A percentile compares a stretch with the other conserved stretches of the same genome.
phyloP scores from a whole-genome alignment of 805 yeast species.

The Zygosaccharomyces pseudorouxii region DNA sequence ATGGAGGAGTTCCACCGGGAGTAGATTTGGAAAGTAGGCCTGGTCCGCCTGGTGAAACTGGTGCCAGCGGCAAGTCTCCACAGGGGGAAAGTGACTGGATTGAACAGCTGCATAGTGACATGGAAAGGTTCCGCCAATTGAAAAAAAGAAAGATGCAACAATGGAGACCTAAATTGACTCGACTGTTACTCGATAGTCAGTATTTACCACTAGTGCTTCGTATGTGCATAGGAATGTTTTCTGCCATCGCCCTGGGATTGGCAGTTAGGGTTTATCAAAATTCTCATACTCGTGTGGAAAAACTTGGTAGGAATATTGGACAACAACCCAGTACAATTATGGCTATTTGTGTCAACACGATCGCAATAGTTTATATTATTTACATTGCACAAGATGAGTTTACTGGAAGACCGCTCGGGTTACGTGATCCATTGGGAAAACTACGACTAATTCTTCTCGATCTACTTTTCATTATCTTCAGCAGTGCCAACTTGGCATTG shows the following conservation, averaged over 20 bases:
- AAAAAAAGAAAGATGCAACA: conserved; percentile 53
- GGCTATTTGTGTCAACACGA: conserved; percentile 81
- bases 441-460: conserved; percentile 78
- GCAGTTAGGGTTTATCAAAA: conserved; percentile 55
- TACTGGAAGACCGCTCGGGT: conserved; percentile 84
- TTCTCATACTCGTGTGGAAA: conserved; percentile 25
- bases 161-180: conserved; percentile 56
- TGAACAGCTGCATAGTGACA: conserved; percentile 27
- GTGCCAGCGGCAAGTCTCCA: conserved; percentile 10
- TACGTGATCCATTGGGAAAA: conserved; percentile 80
- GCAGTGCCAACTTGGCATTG: conserved; percentile 80
- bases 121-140: conserved; percentile 31
- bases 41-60: conserved; percentile 7
- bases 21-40: conserved; percentile 3
- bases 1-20: conserved; percentile 10
- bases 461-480: conserved; percentile 78
- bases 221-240: conserved; percentile 51
- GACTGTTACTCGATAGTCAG: conserved; percentile 66
- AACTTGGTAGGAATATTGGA: conserved; percentile 36
- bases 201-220: conserved; percentile 77
- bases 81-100: conserved; percentile 18
- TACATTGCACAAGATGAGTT: conserved; percentile 90
- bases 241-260: conserved; percentile 65
- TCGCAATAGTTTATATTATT: conserved; percentile 69
- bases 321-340: conserved; percentile 89